Evolutionary conservation across 140 eudicot species (phyloP), one percentile per base, ranked within the genome.

Genomic region (Flaveria floridana): DNA sequence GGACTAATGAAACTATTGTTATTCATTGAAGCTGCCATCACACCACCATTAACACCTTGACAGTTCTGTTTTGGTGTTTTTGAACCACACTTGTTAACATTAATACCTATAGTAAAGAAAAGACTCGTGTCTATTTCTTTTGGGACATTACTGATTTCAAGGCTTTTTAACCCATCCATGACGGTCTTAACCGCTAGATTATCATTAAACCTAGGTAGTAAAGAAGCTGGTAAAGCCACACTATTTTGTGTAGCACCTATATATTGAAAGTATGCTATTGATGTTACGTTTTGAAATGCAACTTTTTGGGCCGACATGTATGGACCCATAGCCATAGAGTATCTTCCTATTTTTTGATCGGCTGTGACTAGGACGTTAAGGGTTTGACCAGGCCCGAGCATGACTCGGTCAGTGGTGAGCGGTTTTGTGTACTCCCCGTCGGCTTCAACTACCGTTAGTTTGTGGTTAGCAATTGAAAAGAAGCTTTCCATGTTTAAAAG

Each of bases 1-100:
- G 97, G 95, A 78, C 18, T 81, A 12, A 81, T 51, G 55, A 91
- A 88, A 57, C 88, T 87, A 11, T 82, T 62, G 69, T 90, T 90
- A 73, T 90, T 90, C 95, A 90, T 86, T 2, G 91, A 87, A 74
- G 97, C 97, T 0, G 90, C 97, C 91, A 90, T 84, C n/a, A 88
- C 82, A 50, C 94, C 95, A 21, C 91, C 91, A 53, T 82, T 76
- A 25, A 19, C 2, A 37, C 88, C 95, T 73, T 74, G 89, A 50
- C 97, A 90, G 53, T 83, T 81, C 70, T 81, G 72, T 6, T 78
- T 69, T 5, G 91, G 88, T 20, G 79, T 82, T 37, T 73, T 80
- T 13, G 90, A 85, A 4, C 64, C 55, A 26, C 97, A 90, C 73
- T 82, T 82, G 47, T 86, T 80, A 9, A 87, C 89, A 7, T 88